Percentiles rank a stretch among this genome's conserved stretches.
These are phyloP conservation scores for Wickerhamomyces hampshirensis DNA, from an alignment of 805 yeast species.

Conservation along the genomic window DNA sequence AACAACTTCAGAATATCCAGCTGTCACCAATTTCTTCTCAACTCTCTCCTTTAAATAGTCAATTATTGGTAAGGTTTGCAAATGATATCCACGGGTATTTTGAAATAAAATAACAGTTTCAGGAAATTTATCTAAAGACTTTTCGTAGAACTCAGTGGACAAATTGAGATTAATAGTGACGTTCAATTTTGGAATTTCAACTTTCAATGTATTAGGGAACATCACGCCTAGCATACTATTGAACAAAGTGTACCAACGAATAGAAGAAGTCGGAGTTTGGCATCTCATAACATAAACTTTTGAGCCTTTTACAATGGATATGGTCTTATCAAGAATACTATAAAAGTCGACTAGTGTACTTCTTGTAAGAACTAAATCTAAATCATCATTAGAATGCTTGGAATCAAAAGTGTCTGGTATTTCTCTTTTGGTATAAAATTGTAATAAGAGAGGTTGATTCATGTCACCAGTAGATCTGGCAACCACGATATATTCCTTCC, in stretches of 20 bases:
- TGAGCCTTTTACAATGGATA: constrained; percentile 40
- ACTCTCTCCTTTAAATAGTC: constrained; percentile 37
- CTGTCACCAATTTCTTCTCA: constrained; percentile 26
- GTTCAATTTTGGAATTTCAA: constrained; percentile 39
- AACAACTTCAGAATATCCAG: constrained; percentile 24
- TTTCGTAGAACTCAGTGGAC: constrained; percentile 7
- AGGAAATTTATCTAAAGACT: constrained; percentile 1
- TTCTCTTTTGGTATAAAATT: constrained; percentile 50
- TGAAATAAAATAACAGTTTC: constrained; percentile 1
- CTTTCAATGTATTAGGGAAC: constrained; percentile 37
- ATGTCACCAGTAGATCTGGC: constrained; percentile 55
- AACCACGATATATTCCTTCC: constrained; percentile 77
- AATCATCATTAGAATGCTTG: constrained; percentile 15
- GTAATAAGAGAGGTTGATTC: constrained; percentile 52
- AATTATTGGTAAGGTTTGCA: constrained; percentile 26
- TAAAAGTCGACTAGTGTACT: constrained; percentile 46
- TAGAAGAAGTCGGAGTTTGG: constrained; percentile 46
- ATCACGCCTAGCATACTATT: constrained; percentile 41
- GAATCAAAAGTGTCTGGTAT: constrained; percentile 22
- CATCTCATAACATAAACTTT: constrained; percentile 52
- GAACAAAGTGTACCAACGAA: constrained; percentile 62
- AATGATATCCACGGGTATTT: constrained; percentile 20
- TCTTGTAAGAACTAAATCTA: constrained; percentile 28
- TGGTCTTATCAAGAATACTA: constrained; percentile 65
- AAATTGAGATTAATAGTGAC: constrained; percentile 25